These are phyloP conservation scores for Scheffersomyces lignicola DNA, from an alignment of 1,139 yeast genomes.

Conservation along the genomic window DNA sequence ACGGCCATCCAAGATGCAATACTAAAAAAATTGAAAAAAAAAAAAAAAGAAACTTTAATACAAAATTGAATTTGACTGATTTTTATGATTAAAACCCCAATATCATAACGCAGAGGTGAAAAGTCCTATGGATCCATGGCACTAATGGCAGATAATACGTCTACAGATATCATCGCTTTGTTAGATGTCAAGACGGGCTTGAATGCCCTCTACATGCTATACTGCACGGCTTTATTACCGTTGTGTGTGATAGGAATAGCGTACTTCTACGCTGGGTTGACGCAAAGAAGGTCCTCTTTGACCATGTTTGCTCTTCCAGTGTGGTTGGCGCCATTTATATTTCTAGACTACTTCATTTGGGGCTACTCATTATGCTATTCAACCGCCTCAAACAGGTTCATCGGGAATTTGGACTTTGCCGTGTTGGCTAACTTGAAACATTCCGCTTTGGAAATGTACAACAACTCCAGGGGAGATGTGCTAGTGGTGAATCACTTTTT, in stretches of 20 bases:
- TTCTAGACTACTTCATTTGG: conserved; percentile 59
- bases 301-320: conserved; percentile 54
- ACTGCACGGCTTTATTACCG: conserved; percentile 35
- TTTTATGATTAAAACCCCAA: too few relatives aligned
- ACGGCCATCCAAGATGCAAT: too few relatives aligned
- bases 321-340: conserved; percentile 39
- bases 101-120: too few relatives aligned
- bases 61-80: too few relatives aligned
- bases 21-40: too few relatives aligned
- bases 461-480: conserved; percentile 41
- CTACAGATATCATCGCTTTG: conserved; percentile 1
- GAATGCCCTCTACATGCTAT: conserved; percentile 39
- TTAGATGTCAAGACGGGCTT: conserved; percentile 21
- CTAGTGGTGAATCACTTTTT: conserved; percentile 43
- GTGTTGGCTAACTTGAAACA: conserved; percentile 39
- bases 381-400: conserved; percentile 39
- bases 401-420: conserved; percentile 48
- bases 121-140: too few relatives aligned
- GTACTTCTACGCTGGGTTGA: conserved; percentile 58
- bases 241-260: conserved; percentile 44
- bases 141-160: too few relatives aligned
- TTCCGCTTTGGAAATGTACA: conserved; percentile 21
- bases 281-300: conserved; percentile 56
- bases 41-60: too few relatives aligned
- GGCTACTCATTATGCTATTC: conserved; percentile 56